A percentile compares a stretch with the other conserved stretches of the same genome.
phyloP scores from a whole-genome alignment of 1,284 basidiomycete species.

The Cystobasidium pallidum region DNA sequence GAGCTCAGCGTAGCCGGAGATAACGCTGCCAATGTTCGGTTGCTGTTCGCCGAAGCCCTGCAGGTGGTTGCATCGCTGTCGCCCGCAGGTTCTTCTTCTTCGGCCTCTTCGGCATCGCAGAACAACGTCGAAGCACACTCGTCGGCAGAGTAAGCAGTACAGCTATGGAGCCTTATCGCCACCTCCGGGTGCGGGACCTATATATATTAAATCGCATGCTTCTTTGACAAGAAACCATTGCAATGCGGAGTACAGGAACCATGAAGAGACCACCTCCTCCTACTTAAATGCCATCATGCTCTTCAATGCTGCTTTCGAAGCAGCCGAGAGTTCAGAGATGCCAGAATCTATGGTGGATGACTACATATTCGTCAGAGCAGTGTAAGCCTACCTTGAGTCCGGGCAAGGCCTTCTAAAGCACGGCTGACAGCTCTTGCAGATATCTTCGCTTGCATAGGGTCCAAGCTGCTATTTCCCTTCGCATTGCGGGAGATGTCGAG shows the following conservation, averaged over 20 bases:
- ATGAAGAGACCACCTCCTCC: slow-evolving; percentile 21
- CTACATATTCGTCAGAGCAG: slow-evolving; percentile 26
- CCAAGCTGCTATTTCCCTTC: slow-evolving; percentile 16
- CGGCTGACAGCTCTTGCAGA: not conserved
- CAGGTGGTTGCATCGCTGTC: slow-evolving; percentile 21
- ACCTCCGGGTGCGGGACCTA: not conserved
- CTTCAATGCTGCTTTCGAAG: slow-evolving; percentile 26
- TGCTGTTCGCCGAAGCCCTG: slow-evolving; percentile 24
- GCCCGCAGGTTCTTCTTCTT: not conserved
- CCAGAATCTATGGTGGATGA: slow-evolving; percentile 14
- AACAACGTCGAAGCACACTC: not conserved
- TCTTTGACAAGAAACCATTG: not conserved
- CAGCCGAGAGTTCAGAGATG: not conserved
- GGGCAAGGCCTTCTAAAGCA: not conserved
- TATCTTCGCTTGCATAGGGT: slow-evolving; percentile 19
- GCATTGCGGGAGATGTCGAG: slow-evolving; percentile 15
- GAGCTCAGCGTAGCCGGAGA: slow-evolving; percentile 17
- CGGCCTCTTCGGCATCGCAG: not conserved
- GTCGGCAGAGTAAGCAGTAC: not conserved
- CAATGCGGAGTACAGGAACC: not conserved
- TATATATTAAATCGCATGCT: not conserved
- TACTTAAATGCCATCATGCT: slow-evolving; percentile 23
- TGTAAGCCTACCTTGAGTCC: not conserved
- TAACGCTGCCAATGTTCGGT: slow-evolving; percentile 5
- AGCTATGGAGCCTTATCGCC: not conserved